Percentiles rank a stretch among this genome's conserved stretches.
Evolutionary conservation across 1,284 basidiomycete genomes (phyloP).

Genomic region (Coriolopsis trogii): DNA sequence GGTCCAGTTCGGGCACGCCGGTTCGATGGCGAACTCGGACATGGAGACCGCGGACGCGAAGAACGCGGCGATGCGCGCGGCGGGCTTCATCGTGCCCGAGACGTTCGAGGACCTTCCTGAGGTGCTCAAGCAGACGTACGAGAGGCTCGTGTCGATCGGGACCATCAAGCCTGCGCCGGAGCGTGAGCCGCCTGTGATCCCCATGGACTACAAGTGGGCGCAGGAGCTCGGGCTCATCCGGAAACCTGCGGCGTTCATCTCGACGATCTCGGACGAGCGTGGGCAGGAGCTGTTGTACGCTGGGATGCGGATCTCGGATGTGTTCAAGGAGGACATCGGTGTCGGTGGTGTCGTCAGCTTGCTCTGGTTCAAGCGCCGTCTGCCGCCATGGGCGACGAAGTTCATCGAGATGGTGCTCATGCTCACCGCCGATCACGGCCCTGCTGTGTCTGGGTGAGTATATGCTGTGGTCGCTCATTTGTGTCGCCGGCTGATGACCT

Average conservation of each 20-base stretch:
- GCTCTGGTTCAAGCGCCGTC: conserved; percentile 97
- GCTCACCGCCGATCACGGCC: conserved; percentile 98
- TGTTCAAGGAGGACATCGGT: conserved; percentile 98
- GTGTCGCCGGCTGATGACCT: not conserved
- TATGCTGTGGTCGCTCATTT: not conserved
- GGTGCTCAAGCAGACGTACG: conserved; percentile 85
- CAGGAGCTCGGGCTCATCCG: conserved; percentile 98
- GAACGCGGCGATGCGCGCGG: conserved; percentile 94
- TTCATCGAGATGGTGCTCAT: conserved; percentile 99
- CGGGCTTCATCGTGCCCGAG: conserved; percentile 96
- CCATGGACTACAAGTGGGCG: conserved; percentile 99
- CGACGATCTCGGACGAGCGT: conserved; percentile 99
- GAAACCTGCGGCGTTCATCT: conserved; percentile 99
- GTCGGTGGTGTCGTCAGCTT: conserved; percentile 96
- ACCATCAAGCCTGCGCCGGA: conserved; percentile 77
- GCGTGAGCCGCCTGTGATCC: conserved; percentile 92
- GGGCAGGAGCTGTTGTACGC: conserved; percentile 98
- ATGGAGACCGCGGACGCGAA: conserved; percentile 97
- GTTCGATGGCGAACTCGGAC: conserved; percentile 97
- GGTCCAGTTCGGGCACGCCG: conserved; percentile 99
- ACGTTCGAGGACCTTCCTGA: conserved; percentile 96
- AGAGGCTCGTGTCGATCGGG: conserved; percentile 77
- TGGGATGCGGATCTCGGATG: conserved; percentile 98
- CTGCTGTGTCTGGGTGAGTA: conserved; percentile 80
- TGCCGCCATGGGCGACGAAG: conserved; percentile 87